Base-by-base conservation (phyloP, 1,284 basidiomycete species). In the Cryptococcus deneoformans region DNA sequence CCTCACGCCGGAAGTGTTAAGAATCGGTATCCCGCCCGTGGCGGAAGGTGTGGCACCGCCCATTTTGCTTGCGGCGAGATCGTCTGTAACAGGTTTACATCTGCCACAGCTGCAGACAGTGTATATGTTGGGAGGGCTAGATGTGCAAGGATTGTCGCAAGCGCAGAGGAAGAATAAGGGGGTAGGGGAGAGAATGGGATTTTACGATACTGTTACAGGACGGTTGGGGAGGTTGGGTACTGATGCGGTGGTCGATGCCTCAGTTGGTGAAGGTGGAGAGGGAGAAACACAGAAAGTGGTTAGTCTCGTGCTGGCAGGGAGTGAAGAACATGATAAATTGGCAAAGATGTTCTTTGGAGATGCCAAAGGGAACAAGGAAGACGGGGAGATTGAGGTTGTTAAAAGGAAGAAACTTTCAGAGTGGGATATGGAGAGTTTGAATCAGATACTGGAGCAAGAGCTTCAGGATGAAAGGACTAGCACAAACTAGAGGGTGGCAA, bases 71-170 rank as follows among this genome's bases (percentile, higher is more conserved):
- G 53, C 64, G 2, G 56, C 54, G 14, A 56, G 71, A 38, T 61
- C 65, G 1, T 56, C 61, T 7, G 53, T 71, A 3, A 54, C 69
- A 1, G 71, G 71, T 1, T 48, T 73, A 12, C 68, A 73, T 54
- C 56, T 73, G 0, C 57, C 61, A 0, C 29, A 57, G 11, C 56
- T 73, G 10, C 66, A 67, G 53, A 69, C 65, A 4, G 59, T 73
- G 36, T 70, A 70, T 48, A 59, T 71, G 3, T 52, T 71, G 1
- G 58, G 60, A 40, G 71, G 71, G 6, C 55, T 73, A n/a, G 70
- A 73, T 52, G 39, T 64, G n/a, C 48, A 46, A 3, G 52, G 55
- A 20, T 40, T 69, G 14, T 50, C 63, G 0, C 56, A 56, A 20
- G 46, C 45, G 3, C 62, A 67, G 54, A 36, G 54, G 5, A 52